A percentile compares a stretch with the other conserved stretches of the same genome.
Conservation (phyloP, 768 basidiomycete genomes). For the Strobilomyces dryophilus region DNA sequence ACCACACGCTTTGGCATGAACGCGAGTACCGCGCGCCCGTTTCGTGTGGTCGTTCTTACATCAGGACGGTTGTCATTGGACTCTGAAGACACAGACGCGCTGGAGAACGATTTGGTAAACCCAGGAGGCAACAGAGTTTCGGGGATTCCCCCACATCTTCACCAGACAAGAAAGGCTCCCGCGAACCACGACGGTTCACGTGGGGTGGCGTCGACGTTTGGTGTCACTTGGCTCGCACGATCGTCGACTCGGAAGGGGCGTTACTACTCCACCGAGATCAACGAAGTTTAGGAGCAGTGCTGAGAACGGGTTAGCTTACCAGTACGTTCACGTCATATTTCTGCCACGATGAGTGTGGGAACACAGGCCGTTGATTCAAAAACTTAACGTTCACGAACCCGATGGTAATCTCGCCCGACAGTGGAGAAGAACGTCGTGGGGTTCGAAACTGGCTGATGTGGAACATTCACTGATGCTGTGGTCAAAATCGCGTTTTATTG, state of each 20-base stretch:
- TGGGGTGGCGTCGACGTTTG: neutral
- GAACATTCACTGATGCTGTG: slow-evolving; percentile 5
- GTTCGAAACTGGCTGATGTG: slow-evolving; percentile 16
- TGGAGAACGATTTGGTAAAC: neutral
- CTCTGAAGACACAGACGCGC: neutral
- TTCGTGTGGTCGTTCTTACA: neutral
- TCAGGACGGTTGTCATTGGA: neutral
- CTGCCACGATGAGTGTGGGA: slow-evolving; percentile 7
- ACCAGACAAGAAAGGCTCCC: slow-evolving; percentile 8
- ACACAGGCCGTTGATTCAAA: slow-evolving; percentile 1
- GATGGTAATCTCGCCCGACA: slow-evolving; percentile 14
- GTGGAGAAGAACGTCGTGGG: slow-evolving; percentile 24
- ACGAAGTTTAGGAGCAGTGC: neutral
- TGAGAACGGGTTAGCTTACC: neutral
- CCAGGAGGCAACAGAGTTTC: neutral
- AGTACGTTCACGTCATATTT: neutral
- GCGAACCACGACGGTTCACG: slow-evolving; percentile 11
- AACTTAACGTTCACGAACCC: slow-evolving; percentile 4
- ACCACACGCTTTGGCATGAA: neutral
- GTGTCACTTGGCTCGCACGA: slow-evolving; percentile 4
- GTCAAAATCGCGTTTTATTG: neutral
- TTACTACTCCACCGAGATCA: neutral
- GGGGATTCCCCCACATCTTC: neutral
- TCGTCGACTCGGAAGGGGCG: neutral
- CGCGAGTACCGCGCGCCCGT: neutral